phyloP scores from a whole-genome alignment of 2,329 filamentous ascomycete genomes.

The Gnomoniopsis sp. region DNA sequence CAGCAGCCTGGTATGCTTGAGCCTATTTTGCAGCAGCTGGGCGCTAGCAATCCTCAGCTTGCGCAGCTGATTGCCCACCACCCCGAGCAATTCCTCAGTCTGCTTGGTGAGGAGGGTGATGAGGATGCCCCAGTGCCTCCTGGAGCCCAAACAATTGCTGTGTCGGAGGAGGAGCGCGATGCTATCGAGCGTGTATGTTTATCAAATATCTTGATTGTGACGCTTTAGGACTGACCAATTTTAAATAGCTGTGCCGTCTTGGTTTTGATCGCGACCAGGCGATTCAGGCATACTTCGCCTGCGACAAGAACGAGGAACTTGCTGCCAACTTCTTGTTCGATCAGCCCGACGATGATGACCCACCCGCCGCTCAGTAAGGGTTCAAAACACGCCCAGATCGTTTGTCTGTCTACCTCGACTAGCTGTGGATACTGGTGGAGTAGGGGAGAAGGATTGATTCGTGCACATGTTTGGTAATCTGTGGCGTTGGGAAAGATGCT shows the following conservation, averaged over 20 bases:
- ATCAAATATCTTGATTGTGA: constrained; percentile 10
- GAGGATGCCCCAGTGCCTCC: constrained; percentile 82
- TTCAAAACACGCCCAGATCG: not conserved
- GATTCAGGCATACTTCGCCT: constrained; percentile 98
- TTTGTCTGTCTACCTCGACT: not conserved
- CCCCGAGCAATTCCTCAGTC: constrained; percentile 86
- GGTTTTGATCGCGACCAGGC: constrained; percentile 91
- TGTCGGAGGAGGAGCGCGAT: constrained; percentile 94
- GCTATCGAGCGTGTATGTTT: constrained; percentile 85
- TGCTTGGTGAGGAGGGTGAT: constrained; percentile 84
- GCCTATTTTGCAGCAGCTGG: constrained; percentile 94
- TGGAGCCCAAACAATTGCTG: constrained; percentile 82
- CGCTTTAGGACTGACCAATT: constrained; percentile 3
- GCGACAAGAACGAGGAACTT: constrained; percentile 98
- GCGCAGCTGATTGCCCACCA: constrained; percentile 89
- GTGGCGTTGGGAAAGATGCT: constrained; percentile 7
- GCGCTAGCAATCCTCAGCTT: constrained; percentile 89
- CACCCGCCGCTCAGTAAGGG: constrained; percentile 39
- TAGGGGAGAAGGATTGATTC: not conserved
- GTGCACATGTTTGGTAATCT: not conserved
- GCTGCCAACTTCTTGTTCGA: constrained; percentile 98
- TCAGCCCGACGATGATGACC: constrained; percentile 82
- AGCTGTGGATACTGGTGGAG: not conserved
- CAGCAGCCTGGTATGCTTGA: constrained; percentile 98
- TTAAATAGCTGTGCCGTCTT: constrained; percentile 75